Evolutionary conservation across 768 basidiomycete genomes (phyloP), one percentile per base, ranked within the genome.

Genomic region (Hericium erinaceus): DNA sequence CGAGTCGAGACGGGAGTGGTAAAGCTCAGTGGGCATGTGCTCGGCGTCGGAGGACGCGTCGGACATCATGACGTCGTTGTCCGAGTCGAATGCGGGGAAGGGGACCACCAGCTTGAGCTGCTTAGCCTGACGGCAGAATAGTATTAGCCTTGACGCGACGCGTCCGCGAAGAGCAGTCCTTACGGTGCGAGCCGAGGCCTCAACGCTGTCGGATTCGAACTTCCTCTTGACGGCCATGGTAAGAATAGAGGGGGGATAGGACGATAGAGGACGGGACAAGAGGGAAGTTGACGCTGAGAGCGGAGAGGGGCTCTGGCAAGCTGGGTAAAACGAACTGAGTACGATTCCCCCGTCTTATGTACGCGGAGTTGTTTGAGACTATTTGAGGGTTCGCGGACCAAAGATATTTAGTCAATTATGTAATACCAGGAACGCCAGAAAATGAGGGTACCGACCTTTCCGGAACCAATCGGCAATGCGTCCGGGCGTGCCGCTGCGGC

Each of bases 141-240:
- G 61, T 51, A 48, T 56, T 59, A 57, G 55, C 50, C 18, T 61
- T 51, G 54, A 58, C 49, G 57, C 49, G 54, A 39, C 44, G 55
- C 39, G 44, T 38, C 57, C 20, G 38, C 28, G 28, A 39, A 57
- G 55, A 54, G 24, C 48, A 39, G 60, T 28, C 66, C 66, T 16
- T 58, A 69, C 68, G 39, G 57, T 58, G 56, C 64, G 77, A 60
- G 74, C 78, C 55, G 70, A 74, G 60, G 74, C 73, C 64, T 82
- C 82, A 58, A 80, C 79, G 18, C 73, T 66, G 58, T 85, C 85
- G 18, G 74, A 63, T 53, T 84, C 81, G 54, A 87, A 75, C 74
- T 92, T 92, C 68, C 89, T 80, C 70, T 92, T 92, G 67, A 88
- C 61, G 44, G 82, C 76, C 87, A 89, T 91, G 54, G 62, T 60